Evolutionary conservation across 768 basidiomycete genomes (phyloP).

Genomic region (Suillus clintonianus): DNA sequence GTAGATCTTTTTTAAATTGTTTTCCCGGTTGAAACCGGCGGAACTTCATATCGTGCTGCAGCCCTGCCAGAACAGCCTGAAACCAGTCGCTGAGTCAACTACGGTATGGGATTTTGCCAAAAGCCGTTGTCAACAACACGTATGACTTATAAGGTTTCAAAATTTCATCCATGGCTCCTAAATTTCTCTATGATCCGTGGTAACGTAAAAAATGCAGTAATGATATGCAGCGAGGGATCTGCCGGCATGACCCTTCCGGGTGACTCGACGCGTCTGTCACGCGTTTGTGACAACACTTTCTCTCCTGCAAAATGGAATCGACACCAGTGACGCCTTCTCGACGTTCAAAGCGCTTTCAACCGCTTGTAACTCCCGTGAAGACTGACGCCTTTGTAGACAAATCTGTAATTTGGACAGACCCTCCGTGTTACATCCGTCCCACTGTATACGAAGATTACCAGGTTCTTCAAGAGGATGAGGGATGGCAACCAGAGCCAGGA

Average conservation of each 20-base stretch:
- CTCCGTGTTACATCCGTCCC: conserved; percentile 21
- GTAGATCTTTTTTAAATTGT: too few species aligned
- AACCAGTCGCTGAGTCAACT: too few species aligned
- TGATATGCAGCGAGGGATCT: too few species aligned
- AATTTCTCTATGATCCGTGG: too few species aligned
- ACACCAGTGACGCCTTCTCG: conserved; percentile 32
- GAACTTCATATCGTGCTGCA: too few species aligned
- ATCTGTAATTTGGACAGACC: conserved; percentile 26
- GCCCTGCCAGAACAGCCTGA: too few species aligned
- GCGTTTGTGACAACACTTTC: background rate
- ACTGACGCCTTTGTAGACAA: conserved; percentile 28
- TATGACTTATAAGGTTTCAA: too few species aligned
- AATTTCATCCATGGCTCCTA: too few species aligned
- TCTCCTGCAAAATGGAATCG: background rate
- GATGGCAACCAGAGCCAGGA: conserved; percentile 19
- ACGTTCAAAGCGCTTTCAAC: conserved; percentile 39
- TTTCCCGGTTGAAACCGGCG: too few species aligned
- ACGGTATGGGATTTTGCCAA: too few species aligned
- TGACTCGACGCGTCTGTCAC: conserved; percentile 4
- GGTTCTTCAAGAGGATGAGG: conserved; percentile 25
- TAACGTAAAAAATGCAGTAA: too few species aligned
- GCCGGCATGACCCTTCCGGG: background rate
- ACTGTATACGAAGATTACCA: conserved; percentile 28
- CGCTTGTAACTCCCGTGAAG: conserved; percentile 30
- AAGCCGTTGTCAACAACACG: too few species aligned